phyloP scores from a whole-genome alignment of 768 basidiomycete genomes.

The Ramaria rubella region DNA sequence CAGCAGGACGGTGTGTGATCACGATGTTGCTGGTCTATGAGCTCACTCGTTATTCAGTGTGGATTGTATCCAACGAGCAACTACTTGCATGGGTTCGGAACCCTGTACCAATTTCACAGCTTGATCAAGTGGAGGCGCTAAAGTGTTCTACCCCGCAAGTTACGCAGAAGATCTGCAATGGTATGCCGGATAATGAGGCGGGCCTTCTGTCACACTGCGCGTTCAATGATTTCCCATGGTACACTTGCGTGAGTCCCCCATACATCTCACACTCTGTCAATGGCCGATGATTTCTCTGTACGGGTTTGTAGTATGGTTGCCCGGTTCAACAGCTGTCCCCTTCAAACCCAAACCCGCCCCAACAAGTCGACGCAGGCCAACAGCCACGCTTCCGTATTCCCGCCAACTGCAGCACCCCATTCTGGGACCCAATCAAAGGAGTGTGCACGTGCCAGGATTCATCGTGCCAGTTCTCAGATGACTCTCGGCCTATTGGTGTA shows the following conservation, averaged over 20 bases:
- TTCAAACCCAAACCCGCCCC: slow-evolving; percentile 59
- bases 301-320: slow-evolving; percentile 58
- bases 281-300: background rate
- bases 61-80: slow-evolving; percentile 69
- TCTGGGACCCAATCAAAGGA: slow-evolving; percentile 72
- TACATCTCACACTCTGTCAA: background rate
- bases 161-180: slow-evolving; percentile 62
- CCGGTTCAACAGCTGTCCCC: slow-evolving; percentile 48
- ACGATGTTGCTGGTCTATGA: too few species aligned
- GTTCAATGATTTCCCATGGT: slow-evolving; percentile 74
- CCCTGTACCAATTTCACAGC: slow-evolving; percentile 57
- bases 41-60: slow-evolving; percentile 35
- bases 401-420: slow-evolving; percentile 66
- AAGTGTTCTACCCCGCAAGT: slow-evolving; percentile 62
- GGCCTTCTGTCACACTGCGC: slow-evolving; percentile 56
- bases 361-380: slow-evolving; percentile 41
- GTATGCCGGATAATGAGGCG: slow-evolving; percentile 59
- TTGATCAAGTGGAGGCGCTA: slow-evolving; percentile 46
- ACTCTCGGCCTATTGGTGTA: slow-evolving; percentile 59
- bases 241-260: slow-evolving; percentile 54
- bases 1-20: slow-evolving; percentile 50
- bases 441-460: slow-evolving; percentile 53
- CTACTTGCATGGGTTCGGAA: slow-evolving; percentile 69
- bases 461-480: slow-evolving; percentile 57
- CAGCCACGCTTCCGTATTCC: slow-evolving; percentile 54